Evolutionary conservation across 148 eudicot genomes (phyloP).

Genomic region (Fagopyrum homotropicum): DNA sequence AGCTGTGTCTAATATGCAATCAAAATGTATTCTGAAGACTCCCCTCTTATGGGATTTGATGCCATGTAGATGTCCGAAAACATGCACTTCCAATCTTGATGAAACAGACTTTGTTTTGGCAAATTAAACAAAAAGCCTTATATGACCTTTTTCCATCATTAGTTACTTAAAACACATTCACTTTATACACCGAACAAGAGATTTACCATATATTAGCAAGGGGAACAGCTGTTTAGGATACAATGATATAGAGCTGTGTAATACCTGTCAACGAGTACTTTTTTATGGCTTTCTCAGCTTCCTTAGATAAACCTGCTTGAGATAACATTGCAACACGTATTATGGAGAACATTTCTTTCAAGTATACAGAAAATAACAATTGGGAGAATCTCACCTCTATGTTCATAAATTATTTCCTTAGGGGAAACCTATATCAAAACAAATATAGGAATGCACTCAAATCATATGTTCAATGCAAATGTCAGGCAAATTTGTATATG

Average conservation of each 20-base stretch:
- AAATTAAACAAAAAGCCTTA: too few relatives aligned
- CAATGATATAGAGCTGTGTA: neutral
- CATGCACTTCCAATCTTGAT: neutral
- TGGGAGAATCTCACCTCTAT: constrained; percentile 36
- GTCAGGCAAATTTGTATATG: neutral
- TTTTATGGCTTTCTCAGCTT: constrained; percentile 75
- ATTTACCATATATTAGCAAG: neutral
- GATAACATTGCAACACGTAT: neutral
- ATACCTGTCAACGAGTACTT: constrained; percentile 71
- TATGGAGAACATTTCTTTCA: neutral
- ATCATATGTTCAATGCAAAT: neutral
- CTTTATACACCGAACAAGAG: too few relatives aligned
- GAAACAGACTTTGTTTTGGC: neutral
- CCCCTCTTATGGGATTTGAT: neutral
- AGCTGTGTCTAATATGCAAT: neutral
- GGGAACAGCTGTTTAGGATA: neutral
- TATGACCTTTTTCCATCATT: too few relatives aligned
- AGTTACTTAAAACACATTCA: too few relatives aligned
- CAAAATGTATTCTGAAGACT: neutral
- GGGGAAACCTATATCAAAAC: constrained; percentile 68
- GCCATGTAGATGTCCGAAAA: neutral
- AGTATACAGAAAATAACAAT: neutral
- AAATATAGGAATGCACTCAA: constrained; percentile 5
- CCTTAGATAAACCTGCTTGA: constrained; percentile 67
- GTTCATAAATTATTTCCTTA: constrained; percentile 81